A percentile compares a stretch with the other conserved stretches of the same genome.
These are phyloP conservation scores for Lupinus albus DNA, from an alignment of 306 rosid genomes.

Conservation along the genomic window DNA sequence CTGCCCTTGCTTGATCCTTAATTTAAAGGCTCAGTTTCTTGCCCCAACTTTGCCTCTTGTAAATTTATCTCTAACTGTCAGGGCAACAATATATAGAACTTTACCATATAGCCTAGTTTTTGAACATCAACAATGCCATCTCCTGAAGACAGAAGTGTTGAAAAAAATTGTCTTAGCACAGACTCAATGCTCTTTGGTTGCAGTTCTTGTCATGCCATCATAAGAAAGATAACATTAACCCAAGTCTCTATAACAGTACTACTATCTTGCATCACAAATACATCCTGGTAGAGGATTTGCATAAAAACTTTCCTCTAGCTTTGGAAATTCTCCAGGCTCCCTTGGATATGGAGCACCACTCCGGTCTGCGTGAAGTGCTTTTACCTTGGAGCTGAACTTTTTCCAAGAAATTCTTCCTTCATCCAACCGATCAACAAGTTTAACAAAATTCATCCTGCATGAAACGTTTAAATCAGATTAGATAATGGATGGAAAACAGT, in stretches of 20 bases:
- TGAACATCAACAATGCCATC: constrained; percentile 39
- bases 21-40: background rate
- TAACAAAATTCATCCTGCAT: constrained; percentile 85
- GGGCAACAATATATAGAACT: constrained; percentile 34
- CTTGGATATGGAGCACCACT: constrained; percentile 77
- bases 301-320: constrained; percentile 94
- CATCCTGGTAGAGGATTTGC: constrained; percentile 91
- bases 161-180: constrained; percentile 21
- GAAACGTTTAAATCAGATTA: constrained; percentile 29
- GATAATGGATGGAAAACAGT: constrained; percentile 18
- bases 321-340: constrained; percentile 82
- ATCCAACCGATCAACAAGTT: constrained; percentile 77
- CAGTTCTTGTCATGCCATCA: constrained; percentile 35
- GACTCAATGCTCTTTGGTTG: constrained; percentile 30
- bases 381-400: constrained; percentile 81
- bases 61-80: constrained; percentile 33
- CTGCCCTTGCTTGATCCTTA: constrained; percentile 32
- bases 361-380: constrained; percentile 66
- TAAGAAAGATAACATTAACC: constrained; percentile 26
- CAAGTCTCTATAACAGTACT: constrained; percentile 39
- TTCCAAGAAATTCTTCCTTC: constrained; percentile 82
- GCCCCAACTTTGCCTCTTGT: constrained; percentile 16
- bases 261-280: constrained; percentile 63
- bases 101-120: constrained; percentile 33
- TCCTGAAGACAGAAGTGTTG: constrained; percentile 12